Conservation (phyloP, 2,329 filamentous ascomycete genomes). For the Pestalotiopsis sp. region DNA sequence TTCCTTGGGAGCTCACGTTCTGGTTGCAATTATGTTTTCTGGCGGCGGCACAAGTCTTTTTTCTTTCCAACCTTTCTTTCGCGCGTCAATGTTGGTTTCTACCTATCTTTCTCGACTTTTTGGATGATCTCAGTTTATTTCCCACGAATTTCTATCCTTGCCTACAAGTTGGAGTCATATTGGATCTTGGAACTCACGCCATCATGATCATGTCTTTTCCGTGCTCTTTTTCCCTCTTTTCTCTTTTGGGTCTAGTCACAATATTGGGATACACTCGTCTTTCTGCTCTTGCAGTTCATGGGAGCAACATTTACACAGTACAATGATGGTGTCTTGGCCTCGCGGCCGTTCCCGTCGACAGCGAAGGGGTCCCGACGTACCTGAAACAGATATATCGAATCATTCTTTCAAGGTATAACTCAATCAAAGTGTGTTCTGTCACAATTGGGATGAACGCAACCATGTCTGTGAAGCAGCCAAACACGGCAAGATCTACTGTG, state of each 20-base stretch:
- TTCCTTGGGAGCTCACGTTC: neutral
- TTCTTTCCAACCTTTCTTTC: neutral
- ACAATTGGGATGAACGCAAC: neutral
- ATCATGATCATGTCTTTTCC: conserved; percentile 6
- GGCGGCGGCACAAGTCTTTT: conserved; percentile 9
- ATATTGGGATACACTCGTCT: conserved; percentile 1
- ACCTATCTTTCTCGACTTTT: neutral
- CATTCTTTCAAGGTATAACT: neutral
- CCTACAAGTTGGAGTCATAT: neutral
- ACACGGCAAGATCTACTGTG: neutral
- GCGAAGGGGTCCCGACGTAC: neutral
- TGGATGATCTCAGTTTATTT: neutral
- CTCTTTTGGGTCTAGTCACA: neutral
- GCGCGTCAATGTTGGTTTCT: neutral
- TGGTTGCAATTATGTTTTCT: conserved; percentile 3
- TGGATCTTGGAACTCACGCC: neutral
- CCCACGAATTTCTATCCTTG: neutral
- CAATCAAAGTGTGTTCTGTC: neutral
- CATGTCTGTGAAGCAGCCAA: neutral
- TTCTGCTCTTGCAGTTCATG: neutral
- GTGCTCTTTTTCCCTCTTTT: neutral
- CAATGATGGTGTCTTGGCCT: neutral
- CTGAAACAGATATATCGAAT: neutral
- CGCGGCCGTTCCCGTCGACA: neutral
- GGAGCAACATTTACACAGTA: neutral